Percentiles rank a stretch among this genome's conserved stretches.
Evolutionary conservation across 2,329 filamentous ascomycete species (phyloP).

Genomic region (Fusarium sp.): DNA sequence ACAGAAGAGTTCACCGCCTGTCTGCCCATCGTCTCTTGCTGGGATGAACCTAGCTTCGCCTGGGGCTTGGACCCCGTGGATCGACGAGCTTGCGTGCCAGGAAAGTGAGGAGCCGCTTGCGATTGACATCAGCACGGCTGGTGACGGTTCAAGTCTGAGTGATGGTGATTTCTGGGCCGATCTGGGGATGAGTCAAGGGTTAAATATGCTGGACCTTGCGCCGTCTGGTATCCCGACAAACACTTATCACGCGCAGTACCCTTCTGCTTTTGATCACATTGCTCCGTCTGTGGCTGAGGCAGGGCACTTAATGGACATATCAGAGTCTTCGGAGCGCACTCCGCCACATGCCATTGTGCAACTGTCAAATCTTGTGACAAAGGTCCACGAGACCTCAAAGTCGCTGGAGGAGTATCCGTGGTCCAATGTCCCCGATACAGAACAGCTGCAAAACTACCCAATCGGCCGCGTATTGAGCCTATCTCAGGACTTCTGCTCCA

Average conservation of each 20-base stretch:
- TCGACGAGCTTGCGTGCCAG: not conserved
- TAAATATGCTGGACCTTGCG: not conserved
- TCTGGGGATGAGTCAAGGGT: not conserved
- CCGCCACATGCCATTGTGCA: not conserved
- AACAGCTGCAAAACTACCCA: not conserved
- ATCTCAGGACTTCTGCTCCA: not conserved
- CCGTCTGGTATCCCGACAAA: not conserved
- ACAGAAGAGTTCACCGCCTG: not conserved
- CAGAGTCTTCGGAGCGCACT: not conserved
- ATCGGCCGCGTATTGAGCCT: not conserved
- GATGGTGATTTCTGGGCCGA: not conserved
- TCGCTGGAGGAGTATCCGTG: accelerated
- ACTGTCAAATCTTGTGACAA: not conserved
- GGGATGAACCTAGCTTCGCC: not conserved
- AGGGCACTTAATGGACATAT: not conserved
- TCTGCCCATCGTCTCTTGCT: not conserved
- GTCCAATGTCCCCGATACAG: not conserved
- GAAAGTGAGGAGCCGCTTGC: accelerated
- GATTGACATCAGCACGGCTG: accelerated
- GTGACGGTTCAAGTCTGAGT: not conserved
- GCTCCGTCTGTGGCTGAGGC: accelerated
- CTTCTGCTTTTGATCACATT: not conserved
- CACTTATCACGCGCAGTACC: not conserved
- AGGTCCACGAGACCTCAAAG: not conserved
- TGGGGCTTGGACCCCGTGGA: not conserved